Percentiles rank a stretch among this genome's conserved stretches.
Evolutionary conservation across 192 early-diverging fungal genomes (phyloP).

Genomic region (Allomyces javanicus): DNA sequence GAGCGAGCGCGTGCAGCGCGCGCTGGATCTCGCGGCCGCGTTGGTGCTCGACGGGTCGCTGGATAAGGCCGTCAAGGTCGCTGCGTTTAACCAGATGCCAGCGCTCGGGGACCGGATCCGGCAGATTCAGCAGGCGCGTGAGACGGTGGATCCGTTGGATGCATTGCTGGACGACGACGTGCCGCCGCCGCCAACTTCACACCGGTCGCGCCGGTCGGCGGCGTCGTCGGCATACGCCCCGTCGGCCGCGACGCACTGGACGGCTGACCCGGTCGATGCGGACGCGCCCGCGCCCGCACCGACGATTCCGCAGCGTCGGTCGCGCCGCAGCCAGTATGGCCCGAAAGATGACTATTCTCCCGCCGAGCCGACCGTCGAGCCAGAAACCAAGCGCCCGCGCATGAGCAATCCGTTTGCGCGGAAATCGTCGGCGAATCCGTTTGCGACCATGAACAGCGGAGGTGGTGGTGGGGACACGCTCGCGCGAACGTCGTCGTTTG

Average conservation of each 20-base stretch:
- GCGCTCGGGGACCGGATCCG: background rate
- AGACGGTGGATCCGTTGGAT: background rate
- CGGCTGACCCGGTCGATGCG: background rate
- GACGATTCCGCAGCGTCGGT: background rate
- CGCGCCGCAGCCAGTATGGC: too few species aligned
- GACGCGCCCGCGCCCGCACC: background rate
- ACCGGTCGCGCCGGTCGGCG: background rate
- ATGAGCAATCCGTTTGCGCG: background rate
- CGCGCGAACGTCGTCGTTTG: background rate
- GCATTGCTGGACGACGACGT: background rate
- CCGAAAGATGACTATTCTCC: too few species aligned
- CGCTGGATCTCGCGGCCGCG: background rate
- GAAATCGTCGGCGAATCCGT: background rate
- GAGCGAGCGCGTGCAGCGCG: background rate
- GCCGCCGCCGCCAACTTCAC: background rate
- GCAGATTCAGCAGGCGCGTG: background rate
- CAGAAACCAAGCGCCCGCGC: background rate
- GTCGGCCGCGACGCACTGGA: background rate
- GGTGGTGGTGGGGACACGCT: background rate
- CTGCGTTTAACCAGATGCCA: background rate
- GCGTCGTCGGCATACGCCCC: background rate
- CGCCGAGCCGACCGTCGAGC: too few species aligned
- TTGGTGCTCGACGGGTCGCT: background rate
- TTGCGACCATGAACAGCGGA: background rate
- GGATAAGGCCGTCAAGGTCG: background rate